A percentile compares a stretch with the other conserved stretches of the same genome.
phyloP scores from a whole-genome alignment of 768 basidiomycete species.

The Boletellus sp. region DNA sequence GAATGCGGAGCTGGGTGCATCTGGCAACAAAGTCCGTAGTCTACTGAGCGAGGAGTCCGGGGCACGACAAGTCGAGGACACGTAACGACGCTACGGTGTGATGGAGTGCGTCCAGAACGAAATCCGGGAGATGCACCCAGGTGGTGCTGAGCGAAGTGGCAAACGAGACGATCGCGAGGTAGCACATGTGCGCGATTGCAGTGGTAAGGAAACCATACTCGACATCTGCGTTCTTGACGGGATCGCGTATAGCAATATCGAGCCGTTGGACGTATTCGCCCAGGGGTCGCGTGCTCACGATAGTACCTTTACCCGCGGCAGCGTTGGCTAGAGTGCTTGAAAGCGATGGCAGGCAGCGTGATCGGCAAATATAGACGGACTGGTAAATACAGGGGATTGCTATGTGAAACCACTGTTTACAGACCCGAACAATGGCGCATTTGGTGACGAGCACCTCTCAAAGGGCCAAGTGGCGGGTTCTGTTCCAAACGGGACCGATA shows the following conservation, averaged over 20 bases:
- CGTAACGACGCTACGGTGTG: constrained; percentile 14
- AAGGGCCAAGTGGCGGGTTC: constrained; percentile 1
- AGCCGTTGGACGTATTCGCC: constrained; percentile 24
- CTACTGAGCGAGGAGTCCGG: neutral
- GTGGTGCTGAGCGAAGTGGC: neutral
- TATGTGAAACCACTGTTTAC: constrained; percentile 28
- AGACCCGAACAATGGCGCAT: constrained; percentile 27
- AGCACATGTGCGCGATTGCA: constrained; percentile 15
- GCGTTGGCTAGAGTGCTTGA: constrained; percentile 11
- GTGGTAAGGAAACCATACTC: constrained; percentile 8
- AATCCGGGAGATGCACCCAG: neutral
- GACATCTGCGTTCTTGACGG: neutral
- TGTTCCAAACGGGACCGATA: constrained; percentile 8
- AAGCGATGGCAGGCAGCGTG: constrained; percentile 19
- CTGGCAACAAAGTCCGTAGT: constrained; percentile 5
- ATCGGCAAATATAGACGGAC: constrained; percentile 21
- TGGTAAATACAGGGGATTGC: constrained; percentile 22
- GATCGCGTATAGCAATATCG: constrained; percentile 25
- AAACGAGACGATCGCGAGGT: constrained; percentile 23
- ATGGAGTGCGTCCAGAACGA: constrained; percentile 16
- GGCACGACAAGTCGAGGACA: constrained; percentile 18
- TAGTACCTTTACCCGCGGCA: constrained; percentile 4
- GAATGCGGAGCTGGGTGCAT: constrained; percentile 17
- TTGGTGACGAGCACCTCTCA: constrained; percentile 24
- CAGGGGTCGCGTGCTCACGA: constrained; percentile 9